Conservation (phyloP, 257 asterid genomes). For the Apocynum venetum region DNA sequence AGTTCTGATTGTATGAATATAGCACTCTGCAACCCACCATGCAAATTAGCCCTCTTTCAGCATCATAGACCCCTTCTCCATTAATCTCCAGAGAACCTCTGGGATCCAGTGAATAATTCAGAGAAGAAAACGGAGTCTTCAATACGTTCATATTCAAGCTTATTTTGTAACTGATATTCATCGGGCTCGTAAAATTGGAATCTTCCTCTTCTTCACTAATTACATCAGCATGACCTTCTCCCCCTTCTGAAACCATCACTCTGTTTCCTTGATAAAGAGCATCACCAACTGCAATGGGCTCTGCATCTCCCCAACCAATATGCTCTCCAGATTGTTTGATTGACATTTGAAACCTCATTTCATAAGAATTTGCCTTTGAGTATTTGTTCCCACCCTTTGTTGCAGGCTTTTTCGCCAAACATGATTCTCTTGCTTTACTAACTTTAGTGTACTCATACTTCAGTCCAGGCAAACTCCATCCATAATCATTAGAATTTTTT, state of each 20-base stretch:
- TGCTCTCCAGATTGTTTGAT: slow-evolving; percentile 19
- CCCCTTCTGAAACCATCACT: not conserved
- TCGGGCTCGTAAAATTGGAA: not conserved
- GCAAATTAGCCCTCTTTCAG: slow-evolving; percentile 50
- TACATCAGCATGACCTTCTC: not conserved
- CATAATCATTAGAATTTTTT: slow-evolving; percentile 8
- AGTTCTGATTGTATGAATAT: not conserved
- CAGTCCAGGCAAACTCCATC: slow-evolving; percentile 18
- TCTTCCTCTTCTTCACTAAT: slow-evolving; percentile 15
- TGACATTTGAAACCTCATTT: slow-evolving; percentile 49
- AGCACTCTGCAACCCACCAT: slow-evolving; percentile 68
- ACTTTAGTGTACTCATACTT: slow-evolving; percentile 51
- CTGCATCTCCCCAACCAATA: slow-evolving; percentile 45
- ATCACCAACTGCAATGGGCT: slow-evolving; percentile 42
- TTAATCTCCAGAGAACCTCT: slow-evolving; percentile 23
- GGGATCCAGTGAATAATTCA: slow-evolving; percentile 17
- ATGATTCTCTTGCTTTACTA: slow-evolving; percentile 26
- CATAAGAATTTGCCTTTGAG: slow-evolving; percentile 45
- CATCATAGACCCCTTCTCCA: slow-evolving; percentile 60
- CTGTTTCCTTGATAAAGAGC: slow-evolving; percentile 8
- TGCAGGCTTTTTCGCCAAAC: slow-evolving; percentile 19
- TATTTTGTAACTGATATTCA: slow-evolving; percentile 51
- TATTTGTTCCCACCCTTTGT: slow-evolving; percentile 25
- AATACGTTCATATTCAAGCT: slow-evolving; percentile 5
- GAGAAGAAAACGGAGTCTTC: not conserved